Evolutionary conservation across 345 rosid species (phyloP), one percentile per base, ranked within the genome.

Genomic region (Mercurialis annua): DNA sequence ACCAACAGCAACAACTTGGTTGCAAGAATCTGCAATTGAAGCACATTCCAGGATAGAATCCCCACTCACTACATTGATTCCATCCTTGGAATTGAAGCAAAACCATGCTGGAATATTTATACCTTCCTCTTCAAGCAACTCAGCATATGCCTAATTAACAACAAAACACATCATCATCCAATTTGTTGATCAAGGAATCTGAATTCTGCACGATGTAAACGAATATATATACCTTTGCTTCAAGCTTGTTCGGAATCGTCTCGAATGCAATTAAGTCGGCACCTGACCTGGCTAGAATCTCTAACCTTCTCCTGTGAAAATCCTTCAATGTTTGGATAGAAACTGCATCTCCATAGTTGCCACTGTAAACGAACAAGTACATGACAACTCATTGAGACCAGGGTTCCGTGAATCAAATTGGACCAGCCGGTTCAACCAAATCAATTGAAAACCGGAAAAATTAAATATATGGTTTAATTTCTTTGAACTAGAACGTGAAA

Each of bases 241-340:
- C 98, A 44, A 89, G 71, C 80, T 89, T 92, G 70, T 89, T 92
- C 46, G 98, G 95, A 69, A 84, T 89, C 5, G 98, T 89, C 77
- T 92, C 98, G 54, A 92, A 89, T 30, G 98, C 98, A 52, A 92
- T 79, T 30, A 92, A 67, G 68, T 90, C 89, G 11, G 96, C 83
- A 26, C 97, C 98, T 1, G 90, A 67, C 31, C 76, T 76, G 20
- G 87, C 81, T 20, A 92, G 79, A 68, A 90, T 79, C 72, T 90
- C 95, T 8, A 92, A 55, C 76, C 96, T 88, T 78, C 88, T 85
- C 77, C 98, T 74, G 47, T 92, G 98, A 46, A 92, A 92, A 50
- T 90, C 90, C 79, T 92, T 92, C 75, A 92, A 62, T n/a, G 81
- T 80, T 69, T 78, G 76, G 53, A 83, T 65, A 15, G 90, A 59